Evolutionary conservation across 176 grass and related monocot species (phyloP), one percentile per base, ranked within the genome.

Genomic region (Aechmea fasciata): DNA sequence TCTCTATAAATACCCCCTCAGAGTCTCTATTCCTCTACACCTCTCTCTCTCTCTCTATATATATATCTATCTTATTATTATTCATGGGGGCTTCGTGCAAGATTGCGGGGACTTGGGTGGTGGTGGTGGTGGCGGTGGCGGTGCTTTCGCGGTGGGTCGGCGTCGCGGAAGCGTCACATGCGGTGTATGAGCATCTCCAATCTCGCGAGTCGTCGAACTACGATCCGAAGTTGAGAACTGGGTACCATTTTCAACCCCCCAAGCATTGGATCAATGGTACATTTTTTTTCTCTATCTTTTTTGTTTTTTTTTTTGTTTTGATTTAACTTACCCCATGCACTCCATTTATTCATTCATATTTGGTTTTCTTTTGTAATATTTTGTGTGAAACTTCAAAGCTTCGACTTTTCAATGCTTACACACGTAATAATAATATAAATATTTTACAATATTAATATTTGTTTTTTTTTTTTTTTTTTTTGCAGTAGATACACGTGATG

Each of bases 191-290:
- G 13, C 65, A 75, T 9, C 61, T 86, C 6, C 79, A 78, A 50
- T 86, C 84, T 0, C 1, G 79, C 6, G 55, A 77, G 14, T 51
- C 71, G 1, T 48, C 41, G 3, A 28, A 50, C 0, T 66, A 71
- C 2, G 75, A 82, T 48, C 20, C 48, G 20, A 54, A 22, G 48
- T 66, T 77, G 10, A 67, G 59, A n/a, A 86, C 84, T 13, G 80
- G 88, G 6, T 91, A 91, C 41, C 83, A 91, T 52, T 87, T 91
- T 68, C 83, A 83, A 15, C 88, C 83, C 0, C 88, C 83, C 0
- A 75, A 78, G 48, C 69, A 91, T 2, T 91, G 83, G 88, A 91
- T 91, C 64, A 89, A 92, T 57, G 88, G 88, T 91, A 76, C 13
- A 47, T 65, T 52, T 2, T 11, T 52, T 79, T 10, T 23, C 22